Evolutionary conservation across 257 asterid genomes (phyloP).

Genomic region (Primulina eburnea): DNA sequence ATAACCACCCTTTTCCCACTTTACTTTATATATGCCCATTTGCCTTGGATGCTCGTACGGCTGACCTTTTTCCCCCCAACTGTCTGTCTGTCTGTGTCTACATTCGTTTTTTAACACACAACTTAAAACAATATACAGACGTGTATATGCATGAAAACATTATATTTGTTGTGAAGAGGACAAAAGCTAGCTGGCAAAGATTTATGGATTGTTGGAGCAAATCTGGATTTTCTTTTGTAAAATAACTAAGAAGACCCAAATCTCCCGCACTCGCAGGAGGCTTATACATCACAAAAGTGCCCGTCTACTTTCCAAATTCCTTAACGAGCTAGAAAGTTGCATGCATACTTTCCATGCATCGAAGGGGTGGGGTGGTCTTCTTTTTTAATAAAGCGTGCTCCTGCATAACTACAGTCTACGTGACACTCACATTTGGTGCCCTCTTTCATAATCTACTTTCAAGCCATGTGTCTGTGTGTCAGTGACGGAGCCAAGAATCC

Average conservation of each 20-base stretch:
- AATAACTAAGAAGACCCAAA: slow-evolving; percentile 36
- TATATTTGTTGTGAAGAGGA: no score
- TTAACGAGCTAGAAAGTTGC: slow-evolving; percentile 49
- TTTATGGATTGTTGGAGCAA: slow-evolving; percentile 24
- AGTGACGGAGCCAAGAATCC: no score
- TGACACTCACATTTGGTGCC: slow-evolving; percentile 34
- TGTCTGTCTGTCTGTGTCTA: slow-evolving; percentile 8
- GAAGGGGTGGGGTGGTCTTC: slow-evolving; percentile 20
- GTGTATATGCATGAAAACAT: no score
- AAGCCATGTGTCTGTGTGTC: no score
- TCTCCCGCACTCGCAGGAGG: slow-evolving; percentile 57
- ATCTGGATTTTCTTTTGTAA: slow-evolving; percentile 26
- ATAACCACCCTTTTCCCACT: slow-evolving; percentile 19
- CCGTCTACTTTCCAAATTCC: slow-evolving; percentile 37
- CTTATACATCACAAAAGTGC: slow-evolving; percentile 64
- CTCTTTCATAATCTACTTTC: slow-evolving; percentile 57
- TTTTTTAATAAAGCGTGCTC: slow-evolving; percentile 39
- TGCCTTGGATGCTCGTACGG: slow-evolving; percentile 50
- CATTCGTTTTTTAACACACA: neutral
- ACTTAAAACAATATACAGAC: no score
- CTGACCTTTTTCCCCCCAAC: neutral
- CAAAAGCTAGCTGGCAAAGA: slow-evolving; percentile 40
- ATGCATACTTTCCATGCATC: slow-evolving; percentile 49
- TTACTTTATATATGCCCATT: slow-evolving; percentile 37
- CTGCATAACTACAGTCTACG: slow-evolving; percentile 24